Conservation (phyloP, 2,329 filamentous ascomycete genomes). For the Endoconidiophora laricicola region DNA sequence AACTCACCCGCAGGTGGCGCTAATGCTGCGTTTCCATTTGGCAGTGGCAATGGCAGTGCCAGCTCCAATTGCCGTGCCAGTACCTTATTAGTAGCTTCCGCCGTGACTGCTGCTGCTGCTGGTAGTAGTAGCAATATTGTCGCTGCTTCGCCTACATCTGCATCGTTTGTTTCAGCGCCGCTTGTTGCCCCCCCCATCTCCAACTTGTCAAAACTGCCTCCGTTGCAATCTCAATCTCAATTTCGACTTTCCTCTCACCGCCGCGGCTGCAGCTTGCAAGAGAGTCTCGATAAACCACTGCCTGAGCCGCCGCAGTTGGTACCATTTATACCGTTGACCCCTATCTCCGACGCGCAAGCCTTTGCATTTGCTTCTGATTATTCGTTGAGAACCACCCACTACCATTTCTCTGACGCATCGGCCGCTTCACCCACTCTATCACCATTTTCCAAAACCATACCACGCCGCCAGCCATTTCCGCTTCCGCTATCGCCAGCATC, state of each 20-base stretch:
- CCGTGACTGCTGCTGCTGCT: conserved; percentile 8
- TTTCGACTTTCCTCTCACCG: conserved; percentile 3
- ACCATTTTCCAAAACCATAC: not conserved
- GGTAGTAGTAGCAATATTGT: not conserved
- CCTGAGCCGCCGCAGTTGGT: conserved; percentile 30
- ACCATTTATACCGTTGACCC: conserved; percentile 15
- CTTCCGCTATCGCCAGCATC: not conserved
- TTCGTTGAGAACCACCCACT: too few relatives aligned
- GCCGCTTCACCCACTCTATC: not conserved
- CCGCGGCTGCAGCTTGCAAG: conserved; percentile 34
- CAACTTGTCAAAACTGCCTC: conserved; percentile 10
- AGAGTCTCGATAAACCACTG: conserved; percentile 40
- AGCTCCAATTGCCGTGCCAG: conserved; percentile 16
- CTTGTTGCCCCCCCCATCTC: conserved; percentile 13
- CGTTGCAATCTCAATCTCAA: not conserved
- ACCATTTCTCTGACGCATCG: conserved; percentile 17
- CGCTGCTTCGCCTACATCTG: not conserved
- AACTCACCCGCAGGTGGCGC: not conserved
- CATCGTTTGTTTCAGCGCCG: not conserved
- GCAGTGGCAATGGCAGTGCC: conserved; percentile 7
- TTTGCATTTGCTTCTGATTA: not conserved
- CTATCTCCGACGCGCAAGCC: conserved; percentile 11
- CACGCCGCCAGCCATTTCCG: not conserved
- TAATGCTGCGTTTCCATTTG: conserved; percentile 11
- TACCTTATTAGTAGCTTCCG: conserved; percentile 8